phyloP scores from a whole-genome alignment of 305 asterid species.

The Ilex paraguariensis region DNA sequence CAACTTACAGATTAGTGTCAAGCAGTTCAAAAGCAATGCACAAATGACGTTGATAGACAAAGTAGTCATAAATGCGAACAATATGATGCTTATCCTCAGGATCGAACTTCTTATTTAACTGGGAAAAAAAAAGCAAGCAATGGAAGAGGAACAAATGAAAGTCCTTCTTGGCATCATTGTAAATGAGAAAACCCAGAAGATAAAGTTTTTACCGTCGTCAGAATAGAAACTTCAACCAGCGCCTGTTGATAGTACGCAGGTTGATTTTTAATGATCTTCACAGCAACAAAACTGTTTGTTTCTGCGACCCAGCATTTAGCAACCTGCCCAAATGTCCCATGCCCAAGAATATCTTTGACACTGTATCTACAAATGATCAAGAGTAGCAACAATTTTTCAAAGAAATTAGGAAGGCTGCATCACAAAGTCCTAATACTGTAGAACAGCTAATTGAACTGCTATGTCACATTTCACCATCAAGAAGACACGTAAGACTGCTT shows the following conservation, averaged over 20 bases:
- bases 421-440: too few relatives aligned
- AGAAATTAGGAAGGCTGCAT: not conserved
- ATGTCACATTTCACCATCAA: too few relatives aligned
- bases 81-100: constrained; percentile 99
- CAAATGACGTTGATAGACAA: constrained; percentile 79
- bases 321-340: constrained; percentile 99
- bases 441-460: too few relatives aligned
- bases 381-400: constrained; percentile 3
- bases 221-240: constrained; percentile 93
- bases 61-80: constrained; percentile 94
- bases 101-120: constrained; percentile 94
- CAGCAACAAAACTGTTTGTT: constrained; percentile 74
- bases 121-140: constrained; percentile 20
- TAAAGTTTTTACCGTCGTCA: constrained; percentile 61
- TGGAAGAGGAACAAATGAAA: constrained; percentile 15
- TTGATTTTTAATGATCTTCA: constrained; percentile 89
- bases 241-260: constrained; percentile 99
- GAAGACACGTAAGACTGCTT: too few relatives aligned
- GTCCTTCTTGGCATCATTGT: constrained; percentile 17
- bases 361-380: constrained; percentile 57
- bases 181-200: constrained; percentile 24
- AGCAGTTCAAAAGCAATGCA: constrained; percentile 97
- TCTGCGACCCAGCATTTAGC: constrained; percentile 97
- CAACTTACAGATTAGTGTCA: constrained; percentile 87
- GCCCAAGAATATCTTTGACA: constrained; percentile 95